phyloP scores from a whole-genome alignment of 2,329 filamentous ascomycete species.

The Penicillium freii region DNA sequence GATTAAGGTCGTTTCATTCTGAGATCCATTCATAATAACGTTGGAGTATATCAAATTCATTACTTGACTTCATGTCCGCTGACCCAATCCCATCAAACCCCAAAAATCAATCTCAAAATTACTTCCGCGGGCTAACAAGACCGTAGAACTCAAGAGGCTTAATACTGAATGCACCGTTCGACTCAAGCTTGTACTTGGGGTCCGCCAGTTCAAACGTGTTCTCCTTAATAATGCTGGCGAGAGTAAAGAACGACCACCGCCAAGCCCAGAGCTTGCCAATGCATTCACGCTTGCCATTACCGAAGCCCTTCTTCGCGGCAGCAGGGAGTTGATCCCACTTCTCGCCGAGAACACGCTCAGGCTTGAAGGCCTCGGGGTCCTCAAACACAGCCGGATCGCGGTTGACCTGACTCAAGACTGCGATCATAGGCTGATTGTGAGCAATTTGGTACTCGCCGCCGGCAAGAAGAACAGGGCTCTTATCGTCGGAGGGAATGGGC shows the following conservation, averaged over 20 bases:
- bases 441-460: constrained; percentile 60
- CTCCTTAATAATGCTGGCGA: constrained; percentile 64
- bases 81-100: background rate
- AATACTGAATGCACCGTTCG: constrained; percentile 55
- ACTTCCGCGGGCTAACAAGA: constrained; percentile 19
- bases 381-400: constrained; percentile 61
- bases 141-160: constrained; percentile 47
- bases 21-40: background rate
- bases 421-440: constrained; percentile 51
- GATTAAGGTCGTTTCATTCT: background rate
- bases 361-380: constrained; percentile 64
- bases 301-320: constrained; percentile 67
- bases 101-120: background rate
- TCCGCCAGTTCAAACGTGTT: constrained; percentile 65
- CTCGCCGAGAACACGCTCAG: constrained; percentile 70
- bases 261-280: constrained; percentile 70
- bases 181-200: constrained; percentile 40
- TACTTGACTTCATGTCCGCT: constrained; percentile 1
- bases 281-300: constrained; percentile 66
- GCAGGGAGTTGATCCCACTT: constrained; percentile 63
- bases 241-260: constrained; percentile 64
- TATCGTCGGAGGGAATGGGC: constrained; percentile 47
- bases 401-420: constrained; percentile 56
- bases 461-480: constrained; percentile 50
- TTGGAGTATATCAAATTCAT: constrained; percentile 8